These are phyloP conservation scores for Russula compacta DNA, from an alignment of 768 basidiomycete genomes.

Conservation along the genomic window DNA sequence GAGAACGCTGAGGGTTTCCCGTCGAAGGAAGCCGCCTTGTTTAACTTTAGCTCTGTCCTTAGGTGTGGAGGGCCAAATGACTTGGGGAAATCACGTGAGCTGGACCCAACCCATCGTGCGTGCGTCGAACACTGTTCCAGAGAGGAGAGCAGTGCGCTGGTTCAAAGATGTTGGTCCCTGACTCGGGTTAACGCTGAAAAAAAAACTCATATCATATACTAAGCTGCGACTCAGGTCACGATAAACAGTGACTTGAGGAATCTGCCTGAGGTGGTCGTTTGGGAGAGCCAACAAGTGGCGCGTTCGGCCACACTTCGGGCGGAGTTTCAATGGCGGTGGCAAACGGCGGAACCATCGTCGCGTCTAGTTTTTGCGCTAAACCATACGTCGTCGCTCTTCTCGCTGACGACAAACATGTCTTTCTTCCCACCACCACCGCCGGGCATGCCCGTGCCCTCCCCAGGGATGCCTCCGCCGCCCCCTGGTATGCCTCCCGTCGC, in stretches of 20 bases:
- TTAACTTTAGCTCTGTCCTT: too few species aligned
- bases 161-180: background rate
- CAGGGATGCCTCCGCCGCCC: slow-evolving; percentile 27
- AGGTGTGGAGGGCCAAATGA: too few species aligned
- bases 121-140: too few species aligned
- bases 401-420: slow-evolving; percentile 4
- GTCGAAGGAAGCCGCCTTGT: too few species aligned
- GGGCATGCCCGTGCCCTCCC: slow-evolving; percentile 25
- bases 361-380: background rate
- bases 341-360: slow-evolving; percentile 1
- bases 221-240: background rate
- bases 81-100: too few species aligned
- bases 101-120: too few species aligned
- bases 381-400: background rate
- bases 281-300: too few species aligned
- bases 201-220: background rate
- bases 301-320: background rate
- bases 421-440: slow-evolving; percentile 30
- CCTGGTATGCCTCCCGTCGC: slow-evolving; percentile 24
- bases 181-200: too few species aligned
- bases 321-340: slow-evolving; percentile 10
- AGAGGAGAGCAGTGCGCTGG: too few species aligned
- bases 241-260: too few species aligned
- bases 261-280: too few species aligned
- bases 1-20: too few species aligned